Base-by-base conservation (phyloP, 495 filamentous ascomycete species). In the Talaromyces proteolyticus region DNA sequence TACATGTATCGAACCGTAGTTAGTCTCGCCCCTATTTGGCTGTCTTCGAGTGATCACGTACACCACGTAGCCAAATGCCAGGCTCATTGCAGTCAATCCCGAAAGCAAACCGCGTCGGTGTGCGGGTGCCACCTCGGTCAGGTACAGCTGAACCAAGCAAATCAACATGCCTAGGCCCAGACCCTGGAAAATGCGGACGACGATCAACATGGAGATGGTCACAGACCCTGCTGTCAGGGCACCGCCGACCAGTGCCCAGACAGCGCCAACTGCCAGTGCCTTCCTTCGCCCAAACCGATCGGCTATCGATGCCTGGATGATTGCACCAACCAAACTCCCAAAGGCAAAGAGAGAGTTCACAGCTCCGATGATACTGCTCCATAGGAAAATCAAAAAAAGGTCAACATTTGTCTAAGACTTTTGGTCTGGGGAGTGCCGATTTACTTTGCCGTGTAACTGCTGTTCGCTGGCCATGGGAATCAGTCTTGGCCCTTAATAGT, bases 221-320 rank as follows among this genome's bases (percentile, higher is more conserved):
- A 40, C 38, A 40, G 38, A 40, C 12, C 38, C 38, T 40, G 38
- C 38, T 16, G 38, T 40, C 17, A 40, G 38, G 38, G 38, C 38
- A 40, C 68, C 38, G 6, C 38, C 38, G 17, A 40, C 38, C 38
- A 40, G 38, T 40, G 38, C 38, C 6, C 38, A 40, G 38, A 40
- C 6, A 40, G 38, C 38, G 38, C 38, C 38, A 40, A 40, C n/a
- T 4, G 38, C 38, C n/a, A 40, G 38, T 40, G 38, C 38, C 6
- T 40, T 40, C 38, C 38, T 40, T 18, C 38, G 38, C 6, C 38
- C 38, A 40, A 40, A 40, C n/a, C 38, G 38, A 40, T 40, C 38
- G 38, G 38, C 38, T 40, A 40, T 40, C 38, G 38, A 40, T 40
- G 38, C 38, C 38, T 40, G 38, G 17, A 40, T 40, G 16, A 40